These are phyloP conservation scores for Trichoderma cornu-damae DNA, from an alignment of 2,329 filamentous ascomycete genomes.

Conservation along the genomic window DNA sequence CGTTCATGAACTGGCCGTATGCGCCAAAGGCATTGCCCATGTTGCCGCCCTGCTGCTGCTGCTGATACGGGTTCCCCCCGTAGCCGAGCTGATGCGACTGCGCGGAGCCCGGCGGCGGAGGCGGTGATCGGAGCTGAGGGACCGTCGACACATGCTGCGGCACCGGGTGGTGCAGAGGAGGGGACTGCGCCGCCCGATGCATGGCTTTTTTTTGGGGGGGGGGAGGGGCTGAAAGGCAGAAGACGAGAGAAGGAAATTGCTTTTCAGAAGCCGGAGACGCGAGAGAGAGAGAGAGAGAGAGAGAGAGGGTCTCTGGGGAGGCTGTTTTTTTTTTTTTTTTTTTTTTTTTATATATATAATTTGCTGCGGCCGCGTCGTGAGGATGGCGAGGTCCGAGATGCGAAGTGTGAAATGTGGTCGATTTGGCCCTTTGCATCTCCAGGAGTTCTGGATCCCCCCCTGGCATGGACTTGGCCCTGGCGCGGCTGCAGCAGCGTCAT, in stretches of 20 bases:
- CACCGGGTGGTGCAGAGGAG: constrained; percentile 92
- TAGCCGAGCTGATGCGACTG: constrained; percentile 60
- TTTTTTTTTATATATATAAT: no score
- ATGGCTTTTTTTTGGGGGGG: no score
- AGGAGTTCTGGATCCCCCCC: no score
- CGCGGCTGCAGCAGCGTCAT: constrained; percentile 24
- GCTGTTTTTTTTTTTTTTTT: background rate
- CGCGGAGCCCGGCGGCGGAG: constrained; percentile 67
- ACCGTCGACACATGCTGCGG: constrained; percentile 98
- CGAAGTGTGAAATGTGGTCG: constrained; percentile 30
- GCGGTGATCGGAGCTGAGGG: constrained; percentile 91
- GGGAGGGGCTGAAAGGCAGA: constrained; percentile 6
- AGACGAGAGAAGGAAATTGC: constrained; percentile 19
- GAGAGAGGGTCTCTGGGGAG: background rate
- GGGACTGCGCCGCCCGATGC: constrained; percentile 84
- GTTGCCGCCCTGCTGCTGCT: constrained; percentile 55
- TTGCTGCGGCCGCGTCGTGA: background rate
- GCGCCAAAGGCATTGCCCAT: constrained; percentile 57
- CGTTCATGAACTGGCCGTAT: constrained; percentile 92
- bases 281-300: constrained; percentile 1
- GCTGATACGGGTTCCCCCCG: constrained; percentile 70
- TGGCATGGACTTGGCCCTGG: no score
- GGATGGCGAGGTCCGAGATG: constrained; percentile 8
- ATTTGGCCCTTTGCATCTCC: no score
- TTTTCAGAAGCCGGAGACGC: no score